Percentiles rank a stretch among this genome's conserved stretches.
These are phyloP conservation scores for Dendrobium catenatum DNA, from an alignment of 106 monocot genomes.

Conservation along the genomic window DNA sequence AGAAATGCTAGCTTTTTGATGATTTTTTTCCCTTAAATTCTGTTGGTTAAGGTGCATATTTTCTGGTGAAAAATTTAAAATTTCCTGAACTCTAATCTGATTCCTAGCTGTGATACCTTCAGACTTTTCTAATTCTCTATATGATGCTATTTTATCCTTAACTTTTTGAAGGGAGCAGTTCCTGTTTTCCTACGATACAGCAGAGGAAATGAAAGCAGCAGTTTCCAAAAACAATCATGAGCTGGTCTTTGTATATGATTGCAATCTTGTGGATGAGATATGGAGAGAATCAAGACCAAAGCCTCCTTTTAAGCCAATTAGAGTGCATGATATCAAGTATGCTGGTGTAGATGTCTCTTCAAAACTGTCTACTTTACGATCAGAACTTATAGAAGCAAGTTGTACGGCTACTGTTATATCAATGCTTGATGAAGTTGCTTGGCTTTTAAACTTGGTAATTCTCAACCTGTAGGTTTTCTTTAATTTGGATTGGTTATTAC, in stretches of 20 bases:
- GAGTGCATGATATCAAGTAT: slow-evolving; percentile 89
- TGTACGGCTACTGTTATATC: slow-evolving; percentile 73
- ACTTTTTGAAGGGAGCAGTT: slow-evolving; percentile 82
- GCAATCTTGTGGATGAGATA: slow-evolving; percentile 76
- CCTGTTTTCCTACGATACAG: slow-evolving; percentile 85
- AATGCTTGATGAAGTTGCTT: slow-evolving; percentile 97
- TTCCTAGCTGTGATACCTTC: not conserved
- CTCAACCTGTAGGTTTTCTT: not conserved
- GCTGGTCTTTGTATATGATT: slow-evolving; percentile 68
- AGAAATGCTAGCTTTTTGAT: not conserved
- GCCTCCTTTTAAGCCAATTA: slow-evolving; percentile 55
- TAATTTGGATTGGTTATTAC: not conserved
- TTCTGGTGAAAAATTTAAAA: not conserved
- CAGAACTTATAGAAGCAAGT: slow-evolving; percentile 53
- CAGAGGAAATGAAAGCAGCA: slow-evolving; percentile 72
- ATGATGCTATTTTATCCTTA: slow-evolving; percentile 13
- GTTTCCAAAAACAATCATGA: slow-evolving; percentile 74
- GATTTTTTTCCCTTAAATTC: not conserved
- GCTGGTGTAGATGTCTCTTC: slow-evolving; percentile 71
- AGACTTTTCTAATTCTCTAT: not conserved
- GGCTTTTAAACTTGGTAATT: slow-evolving; percentile 93
- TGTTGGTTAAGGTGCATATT: not conserved
- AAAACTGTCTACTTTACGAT: slow-evolving; percentile 61
- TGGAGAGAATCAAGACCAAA: slow-evolving; percentile 73
- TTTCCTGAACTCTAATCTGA: not conserved